These are phyloP conservation scores for Vigna reflexopilosa DNA, from an alignment of 306 rosid species.

Conservation along the genomic window DNA sequence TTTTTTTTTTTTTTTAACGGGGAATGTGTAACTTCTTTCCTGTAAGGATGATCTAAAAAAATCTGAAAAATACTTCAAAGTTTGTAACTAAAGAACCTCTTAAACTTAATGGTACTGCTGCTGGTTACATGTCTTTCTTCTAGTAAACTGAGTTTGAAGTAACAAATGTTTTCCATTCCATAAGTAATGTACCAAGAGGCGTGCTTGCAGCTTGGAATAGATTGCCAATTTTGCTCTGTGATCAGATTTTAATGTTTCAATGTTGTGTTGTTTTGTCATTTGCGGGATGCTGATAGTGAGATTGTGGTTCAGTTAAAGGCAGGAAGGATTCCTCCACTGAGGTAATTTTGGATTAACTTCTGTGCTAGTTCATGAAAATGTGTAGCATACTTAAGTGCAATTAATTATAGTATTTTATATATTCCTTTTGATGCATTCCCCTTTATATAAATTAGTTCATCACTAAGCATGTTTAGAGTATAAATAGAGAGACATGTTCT, in stretches of 20 bases:
- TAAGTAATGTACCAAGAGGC: neutral
- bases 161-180: neutral
- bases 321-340: slow-evolving; percentile 86
- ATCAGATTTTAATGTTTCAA: neutral
- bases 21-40: too few species aligned
- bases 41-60: too few species aligned
- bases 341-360: slow-evolving; percentile 55
- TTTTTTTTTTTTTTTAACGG: too few species aligned
- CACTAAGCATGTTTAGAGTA: slow-evolving; percentile 18
- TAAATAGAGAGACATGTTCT: slow-evolving; percentile 1
- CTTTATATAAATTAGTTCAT: neutral
- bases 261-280: neutral
- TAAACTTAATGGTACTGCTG: neutral
- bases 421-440: neutral
- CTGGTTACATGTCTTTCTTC: neutral
- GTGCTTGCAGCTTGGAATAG: slow-evolving; percentile 18
- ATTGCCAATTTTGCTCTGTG: slow-evolving; percentile 5
- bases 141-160: neutral
- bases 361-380: slow-evolving; percentile 1
- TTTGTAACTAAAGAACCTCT: too few species aligned
- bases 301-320: slow-evolving; percentile 74
- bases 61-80: too few species aligned
- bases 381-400: neutral
- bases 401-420: neutral
- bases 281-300: slow-evolving; percentile 83